A percentile compares a stretch with the other conserved stretches of the same genome.
These are phyloP conservation scores for Exophiala sp. DNA, from an alignment of 2,329 filamentous ascomycete genomes.

Conservation along the genomic window DNA sequence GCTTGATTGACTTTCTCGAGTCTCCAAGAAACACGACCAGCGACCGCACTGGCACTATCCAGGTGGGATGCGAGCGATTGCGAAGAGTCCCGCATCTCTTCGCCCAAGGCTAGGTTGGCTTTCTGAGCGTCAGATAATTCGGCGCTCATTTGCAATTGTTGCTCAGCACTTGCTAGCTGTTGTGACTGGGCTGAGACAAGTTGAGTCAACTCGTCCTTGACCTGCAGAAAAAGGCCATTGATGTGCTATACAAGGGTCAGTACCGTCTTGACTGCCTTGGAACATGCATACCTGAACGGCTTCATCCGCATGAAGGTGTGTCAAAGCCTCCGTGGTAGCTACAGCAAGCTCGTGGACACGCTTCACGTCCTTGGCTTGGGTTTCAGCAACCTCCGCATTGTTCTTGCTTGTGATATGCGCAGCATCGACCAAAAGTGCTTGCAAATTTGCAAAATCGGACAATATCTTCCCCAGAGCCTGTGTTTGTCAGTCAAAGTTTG, in stretches of 20 bases:
- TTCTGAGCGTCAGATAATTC: slow-evolving; percentile 11
- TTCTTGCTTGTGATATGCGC: slow-evolving; percentile 3
- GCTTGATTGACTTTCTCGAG: slow-evolving; percentile 21
- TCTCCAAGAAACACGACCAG: slow-evolving; percentile 12
- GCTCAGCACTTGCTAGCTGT: slow-evolving; percentile 5
- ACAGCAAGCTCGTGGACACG: slow-evolving; percentile 17
- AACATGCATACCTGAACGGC: slow-evolving; percentile 5
- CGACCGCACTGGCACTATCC: slow-evolving; percentile 10
- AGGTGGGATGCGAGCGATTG: slow-evolving; percentile 15
- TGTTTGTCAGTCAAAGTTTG: not conserved
- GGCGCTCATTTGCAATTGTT: slow-evolving; percentile 13
- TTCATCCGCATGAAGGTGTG: slow-evolving; percentile 8
- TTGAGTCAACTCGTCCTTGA: slow-evolving; percentile 6
- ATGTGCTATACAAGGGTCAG: slow-evolving; percentile 9
- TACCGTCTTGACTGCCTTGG: not conserved
- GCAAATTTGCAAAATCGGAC: slow-evolving; percentile 15
- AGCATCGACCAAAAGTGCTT: slow-evolving; percentile 8
- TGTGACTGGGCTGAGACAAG: slow-evolving; percentile 4
- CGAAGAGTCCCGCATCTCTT: slow-evolving; percentile 11
- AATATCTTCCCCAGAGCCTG: slow-evolving; percentile 14
- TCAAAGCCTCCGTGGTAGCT: slow-evolving; percentile 11
- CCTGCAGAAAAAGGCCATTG: slow-evolving; percentile 5
- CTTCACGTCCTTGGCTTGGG: slow-evolving; percentile 16
- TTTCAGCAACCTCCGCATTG: slow-evolving; percentile 13
- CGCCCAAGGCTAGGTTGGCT: slow-evolving; percentile 6